Evolutionary conservation across 1,284 basidiomycete genomes (phyloP).

Genomic region (Puccinia novopanici): DNA sequence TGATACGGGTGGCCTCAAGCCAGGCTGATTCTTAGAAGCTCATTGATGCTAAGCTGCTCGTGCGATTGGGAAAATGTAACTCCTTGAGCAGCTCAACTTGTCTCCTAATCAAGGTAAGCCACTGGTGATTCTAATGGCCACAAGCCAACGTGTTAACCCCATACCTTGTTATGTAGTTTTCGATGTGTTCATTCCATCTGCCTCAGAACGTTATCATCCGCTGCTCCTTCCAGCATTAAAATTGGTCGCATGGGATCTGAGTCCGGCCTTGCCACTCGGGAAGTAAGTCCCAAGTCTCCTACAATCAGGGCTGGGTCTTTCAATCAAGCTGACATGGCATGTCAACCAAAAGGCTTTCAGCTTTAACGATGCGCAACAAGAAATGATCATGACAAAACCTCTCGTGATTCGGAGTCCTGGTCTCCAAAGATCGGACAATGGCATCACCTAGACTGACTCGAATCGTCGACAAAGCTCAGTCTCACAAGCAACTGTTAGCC

Average conservation of each 20-base stretch:
- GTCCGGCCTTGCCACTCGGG: too few relatives aligned
- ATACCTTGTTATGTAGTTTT: too few relatives aligned
- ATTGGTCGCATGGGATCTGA: constrained; percentile 59
- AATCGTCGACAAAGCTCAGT: too few relatives aligned
- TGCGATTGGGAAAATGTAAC: constrained; percentile 79
- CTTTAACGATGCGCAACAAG: constrained; percentile 74
- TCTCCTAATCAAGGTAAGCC: constrained; percentile 75
- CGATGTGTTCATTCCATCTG: too few relatives aligned
- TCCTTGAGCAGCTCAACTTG: constrained; percentile 76
- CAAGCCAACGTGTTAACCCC: too few relatives aligned
- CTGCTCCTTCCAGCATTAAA: constrained; percentile 81
- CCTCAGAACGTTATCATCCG: constrained; percentile 83
- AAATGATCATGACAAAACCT: constrained; percentile 76
- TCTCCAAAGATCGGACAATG: too few relatives aligned
- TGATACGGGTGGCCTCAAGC: too few relatives aligned
- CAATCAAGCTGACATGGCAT: not conserved
- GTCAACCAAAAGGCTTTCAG: constrained; percentile 66
- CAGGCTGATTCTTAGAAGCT: constrained; percentile 80
- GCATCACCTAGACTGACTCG: too few relatives aligned
- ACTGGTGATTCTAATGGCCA: too few relatives aligned
- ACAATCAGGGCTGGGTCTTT: too few relatives aligned
- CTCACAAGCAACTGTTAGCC: too few relatives aligned
- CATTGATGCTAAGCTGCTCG: constrained; percentile 75
- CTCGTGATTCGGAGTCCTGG: too few relatives aligned
- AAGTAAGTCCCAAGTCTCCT: constrained; percentile 48